A percentile compares a stretch with the other conserved stretches of the same genome.
phyloP scores from a whole-genome alignment of 2,329 filamentous ascomycete species.

The Exophiala oligosperma region DNA sequence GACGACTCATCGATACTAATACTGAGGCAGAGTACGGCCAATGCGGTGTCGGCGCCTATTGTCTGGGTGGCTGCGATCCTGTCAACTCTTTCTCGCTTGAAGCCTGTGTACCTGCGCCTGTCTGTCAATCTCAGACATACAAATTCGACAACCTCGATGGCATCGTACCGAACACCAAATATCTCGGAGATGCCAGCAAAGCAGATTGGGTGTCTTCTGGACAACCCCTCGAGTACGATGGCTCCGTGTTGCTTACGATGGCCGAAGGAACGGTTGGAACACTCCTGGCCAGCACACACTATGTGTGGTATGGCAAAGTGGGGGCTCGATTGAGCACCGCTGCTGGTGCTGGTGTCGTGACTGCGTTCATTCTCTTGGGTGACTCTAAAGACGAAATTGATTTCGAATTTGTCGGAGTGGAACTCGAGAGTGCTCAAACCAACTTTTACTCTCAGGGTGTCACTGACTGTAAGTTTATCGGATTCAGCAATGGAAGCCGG shows the following conservation, averaged over 20 bases:
- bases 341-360: constrained; percentile 86
- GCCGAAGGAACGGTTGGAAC: constrained; percentile 81
- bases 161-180: constrained; percentile 71
- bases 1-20: constrained; percentile 7
- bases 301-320: constrained; percentile 97
- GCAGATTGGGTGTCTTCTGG: constrained; percentile 90
- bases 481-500: not conserved
- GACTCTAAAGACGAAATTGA: constrained; percentile 99
- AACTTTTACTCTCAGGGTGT: constrained; percentile 98
- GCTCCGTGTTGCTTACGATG: constrained; percentile 84
- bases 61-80: constrained; percentile 91
- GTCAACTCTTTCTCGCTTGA: constrained; percentile 78
- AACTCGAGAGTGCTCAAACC: constrained; percentile 76
- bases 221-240: constrained; percentile 64
- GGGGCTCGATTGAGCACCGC: constrained; percentile 82
- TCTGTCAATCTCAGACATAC: constrained; percentile 74
- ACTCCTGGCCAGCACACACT: constrained; percentile 77
- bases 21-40: constrained; percentile 73
- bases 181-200: constrained; percentile 77
- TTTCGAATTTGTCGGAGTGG: constrained; percentile 87
- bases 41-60: constrained; percentile 92
- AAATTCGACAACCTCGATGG: constrained; percentile 71
- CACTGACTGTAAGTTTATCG: constrained; percentile 71
- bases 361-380: constrained; percentile 91
- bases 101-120: constrained; percentile 79